A percentile compares a stretch with the other conserved stretches of the same genome.
Evolutionary conservation across 2,329 filamentous ascomycete species (phyloP).

Genomic region (Penicillium freii): DNA sequence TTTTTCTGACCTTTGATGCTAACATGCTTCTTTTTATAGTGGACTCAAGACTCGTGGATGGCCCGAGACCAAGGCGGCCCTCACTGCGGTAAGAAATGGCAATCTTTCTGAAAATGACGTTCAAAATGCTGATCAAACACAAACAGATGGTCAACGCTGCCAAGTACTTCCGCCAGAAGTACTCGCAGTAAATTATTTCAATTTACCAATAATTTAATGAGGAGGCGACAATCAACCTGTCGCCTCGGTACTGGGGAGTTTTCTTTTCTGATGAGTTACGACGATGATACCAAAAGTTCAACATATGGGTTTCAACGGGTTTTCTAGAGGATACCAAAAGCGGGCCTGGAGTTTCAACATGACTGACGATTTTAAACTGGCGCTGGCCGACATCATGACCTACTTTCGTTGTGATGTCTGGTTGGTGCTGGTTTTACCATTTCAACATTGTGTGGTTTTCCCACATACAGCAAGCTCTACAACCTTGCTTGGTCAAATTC

Average conservation of each 20-base stretch:
- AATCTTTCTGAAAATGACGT: not conserved
- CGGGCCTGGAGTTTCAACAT: constrained; percentile 43
- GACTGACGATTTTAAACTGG: constrained; percentile 53
- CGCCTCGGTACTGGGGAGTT: constrained; percentile 32
- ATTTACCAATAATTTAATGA: constrained; percentile 21
- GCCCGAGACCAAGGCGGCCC: constrained; percentile 95
- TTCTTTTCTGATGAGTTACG: constrained; percentile 39
- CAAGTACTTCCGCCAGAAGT: constrained; percentile 93
- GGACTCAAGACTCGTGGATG: constrained; percentile 99
- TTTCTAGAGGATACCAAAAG: constrained; percentile 39
- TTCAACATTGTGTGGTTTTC: constrained; percentile 38
- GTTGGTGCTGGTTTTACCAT: constrained; percentile 27
- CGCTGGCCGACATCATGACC: constrained; percentile 22
- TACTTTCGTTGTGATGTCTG: constrained; percentile 18
- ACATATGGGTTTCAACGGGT: constrained; percentile 41
- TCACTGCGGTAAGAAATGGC: constrained; percentile 54
- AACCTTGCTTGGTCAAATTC: constrained; percentile 20
- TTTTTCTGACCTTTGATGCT: not conserved
- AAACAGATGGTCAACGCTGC: constrained; percentile 90
- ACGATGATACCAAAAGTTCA: constrained; percentile 46
- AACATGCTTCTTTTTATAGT: constrained; percentile 36
- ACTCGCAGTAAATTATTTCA: constrained; percentile 56
- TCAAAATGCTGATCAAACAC: constrained; percentile 44
- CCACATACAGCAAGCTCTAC: constrained; percentile 14
- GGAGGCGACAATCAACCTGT: constrained; percentile 41